Evolutionary conservation across 805 yeast genomes (phyloP).

Genomic region (Zygotorulaspora danielsina): DNA sequence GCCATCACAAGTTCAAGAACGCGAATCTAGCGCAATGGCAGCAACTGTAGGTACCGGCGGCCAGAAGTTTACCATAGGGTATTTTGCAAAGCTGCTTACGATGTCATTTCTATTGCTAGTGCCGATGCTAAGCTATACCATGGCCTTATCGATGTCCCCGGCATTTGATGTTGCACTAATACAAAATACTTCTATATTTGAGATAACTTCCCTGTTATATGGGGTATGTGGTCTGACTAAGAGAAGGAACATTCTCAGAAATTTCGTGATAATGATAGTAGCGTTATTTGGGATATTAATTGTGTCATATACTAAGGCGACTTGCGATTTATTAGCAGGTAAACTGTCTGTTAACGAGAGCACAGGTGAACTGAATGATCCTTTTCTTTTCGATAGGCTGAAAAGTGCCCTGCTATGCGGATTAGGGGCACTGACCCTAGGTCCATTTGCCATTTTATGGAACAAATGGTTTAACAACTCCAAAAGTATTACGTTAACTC

Average conservation of each 20-base stretch:
- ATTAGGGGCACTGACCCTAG: slow-evolving; percentile 30
- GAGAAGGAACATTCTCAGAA: slow-evolving; percentile 26
- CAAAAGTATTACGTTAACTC: slow-evolving; percentile 10
- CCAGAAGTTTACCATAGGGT: slow-evolving; percentile 7
- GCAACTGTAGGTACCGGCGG: neutral
- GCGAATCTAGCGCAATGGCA: neutral
- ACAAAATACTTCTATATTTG: slow-evolving; percentile 33
- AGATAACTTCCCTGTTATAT: slow-evolving; percentile 32
- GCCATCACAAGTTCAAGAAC: neutral
- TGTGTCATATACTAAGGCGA: slow-evolving; percentile 34
- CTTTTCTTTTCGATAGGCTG: slow-evolving; percentile 35
- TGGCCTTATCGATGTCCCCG: slow-evolving; percentile 30
- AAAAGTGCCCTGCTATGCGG: slow-evolving; percentile 35
- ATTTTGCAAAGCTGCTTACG: slow-evolving; percentile 17
- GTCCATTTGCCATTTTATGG: slow-evolving; percentile 33
- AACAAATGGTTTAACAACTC: slow-evolving; percentile 27
- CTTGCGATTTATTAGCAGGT: slow-evolving; percentile 34
- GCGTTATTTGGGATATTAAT: slow-evolving; percentile 30
- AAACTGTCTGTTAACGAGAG: slow-evolving; percentile 31
- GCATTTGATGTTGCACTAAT: slow-evolving; percentile 33
- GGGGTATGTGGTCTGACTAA: slow-evolving; percentile 31
- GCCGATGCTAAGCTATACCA: slow-evolving; percentile 22
- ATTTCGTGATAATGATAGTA: slow-evolving; percentile 29
- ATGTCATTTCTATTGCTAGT: slow-evolving; percentile 22
- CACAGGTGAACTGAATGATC: slow-evolving; percentile 36